A percentile compares a stretch with the other conserved stretches of the same genome.
phyloP scores from a whole-genome alignment of 169 alveolate genomes.

The Pseudocohnilembus persalinus region DNA sequence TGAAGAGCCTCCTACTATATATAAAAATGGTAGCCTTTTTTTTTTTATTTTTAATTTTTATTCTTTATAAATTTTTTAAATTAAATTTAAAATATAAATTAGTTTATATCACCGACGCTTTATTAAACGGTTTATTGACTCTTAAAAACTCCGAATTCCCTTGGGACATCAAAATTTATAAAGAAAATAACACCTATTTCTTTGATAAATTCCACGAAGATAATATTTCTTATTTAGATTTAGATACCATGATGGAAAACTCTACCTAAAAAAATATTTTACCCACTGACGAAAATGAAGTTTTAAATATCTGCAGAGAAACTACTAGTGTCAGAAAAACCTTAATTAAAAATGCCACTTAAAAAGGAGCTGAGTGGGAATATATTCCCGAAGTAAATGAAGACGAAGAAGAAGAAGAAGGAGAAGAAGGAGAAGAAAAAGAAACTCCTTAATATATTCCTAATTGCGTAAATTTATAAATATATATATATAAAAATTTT shows the following conservation, averaged over 20 bases:
- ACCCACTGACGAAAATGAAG: slow-evolving; percentile 18
- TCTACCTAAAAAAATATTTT: background rate
- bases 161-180: slow-evolving; percentile 17
- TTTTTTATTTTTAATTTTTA: no score
- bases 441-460: no score
- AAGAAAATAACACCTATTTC: slow-evolving; percentile 7
- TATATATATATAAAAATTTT: no score
- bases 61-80: background rate
- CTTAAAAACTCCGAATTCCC: slow-evolving; percentile 19
- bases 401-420: background rate
- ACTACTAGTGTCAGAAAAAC: background rate
- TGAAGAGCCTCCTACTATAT: background rate
- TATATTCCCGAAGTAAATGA: slow-evolving; percentile 12
- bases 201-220: slow-evolving; percentile 18
- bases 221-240: slow-evolving; percentile 9
- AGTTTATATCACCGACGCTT: slow-evolving; percentile 29
- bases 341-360: background rate
- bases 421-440: no score
- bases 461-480: no score
- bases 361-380: slow-evolving; percentile 20
- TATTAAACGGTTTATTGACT: slow-evolving; percentile 25
- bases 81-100: no score
- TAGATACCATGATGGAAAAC: slow-evolving; percentile 16
- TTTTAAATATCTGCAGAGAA: slow-evolving; percentile 14
- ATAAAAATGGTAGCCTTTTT: background rate